These are phyloP conservation scores for Ceratopteris richardii DNA, from an alignment of 75 land plant species.

Conservation along the genomic window DNA sequence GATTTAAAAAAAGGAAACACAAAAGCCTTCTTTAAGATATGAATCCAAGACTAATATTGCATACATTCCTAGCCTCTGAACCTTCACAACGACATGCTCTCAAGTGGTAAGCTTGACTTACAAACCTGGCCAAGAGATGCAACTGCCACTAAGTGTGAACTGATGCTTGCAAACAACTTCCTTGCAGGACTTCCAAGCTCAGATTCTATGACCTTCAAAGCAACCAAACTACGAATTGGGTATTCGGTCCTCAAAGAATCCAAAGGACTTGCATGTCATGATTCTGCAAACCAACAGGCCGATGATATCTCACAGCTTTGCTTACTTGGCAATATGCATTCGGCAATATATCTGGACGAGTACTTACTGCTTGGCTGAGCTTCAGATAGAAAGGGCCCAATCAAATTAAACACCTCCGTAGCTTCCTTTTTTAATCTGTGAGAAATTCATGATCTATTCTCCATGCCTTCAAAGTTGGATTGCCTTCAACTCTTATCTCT, in stretches of 20 bases:
- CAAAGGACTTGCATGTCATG: slow-evolving; percentile 5
- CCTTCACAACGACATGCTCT: slow-evolving; percentile 92
- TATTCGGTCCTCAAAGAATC: slow-evolving; percentile 67
- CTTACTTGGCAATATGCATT: no score
- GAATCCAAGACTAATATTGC: slow-evolving; percentile 77
- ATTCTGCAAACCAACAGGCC: slow-evolving; percentile 6
- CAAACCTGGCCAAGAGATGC: slow-evolving; percentile 97
- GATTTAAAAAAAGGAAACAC: no score
- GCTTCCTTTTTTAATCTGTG: no score
- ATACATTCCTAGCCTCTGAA: slow-evolving; percentile 79
- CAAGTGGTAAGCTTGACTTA: slow-evolving; percentile 85
- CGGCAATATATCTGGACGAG: no score
- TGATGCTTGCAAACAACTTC: slow-evolving; percentile 78
- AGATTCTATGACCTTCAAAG: slow-evolving; percentile 67
- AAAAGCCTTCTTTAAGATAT: no score
- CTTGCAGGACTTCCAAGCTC: slow-evolving; percentile 64
- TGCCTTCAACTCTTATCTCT: no score
- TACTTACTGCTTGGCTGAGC: no score
- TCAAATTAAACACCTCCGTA: no score
- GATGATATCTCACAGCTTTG: no score
- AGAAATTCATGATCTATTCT: no score
- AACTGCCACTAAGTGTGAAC: slow-evolving; percentile 79
- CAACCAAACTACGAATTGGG: slow-evolving; percentile 75
- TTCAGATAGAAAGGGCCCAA: no score
- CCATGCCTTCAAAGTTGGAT: no score